Base-by-base conservation (phyloP, 192 early-diverging fungal species). In the Chytriomyces confervae region DNA sequence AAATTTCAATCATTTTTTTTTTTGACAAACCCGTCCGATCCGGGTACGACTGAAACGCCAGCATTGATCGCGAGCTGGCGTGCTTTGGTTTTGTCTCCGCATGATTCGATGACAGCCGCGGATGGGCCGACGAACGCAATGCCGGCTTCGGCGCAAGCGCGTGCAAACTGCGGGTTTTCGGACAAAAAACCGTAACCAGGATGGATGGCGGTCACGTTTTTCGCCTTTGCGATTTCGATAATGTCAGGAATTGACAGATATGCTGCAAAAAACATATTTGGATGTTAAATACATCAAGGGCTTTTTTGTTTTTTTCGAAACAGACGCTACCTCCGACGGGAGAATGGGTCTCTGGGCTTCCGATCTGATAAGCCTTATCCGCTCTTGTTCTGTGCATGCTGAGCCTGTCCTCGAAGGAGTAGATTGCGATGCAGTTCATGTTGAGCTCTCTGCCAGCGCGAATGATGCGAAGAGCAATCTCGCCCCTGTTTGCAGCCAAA, bases 1-100 rank as follows among this genome's bases (percentile, higher is more conserved):
- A 36, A 36, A 3, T 36, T 36, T 27, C 24, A 36, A 36, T 16
- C 53, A 57, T 46, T 36, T 46, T 46, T 13, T 29, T 67, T 46
- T 13, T 29, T 67, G 43, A 47, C 66, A 45, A 45, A n/a, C 10
- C 57, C 61, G 44, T 74, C 61, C 44, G 64, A 93, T 66, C 97
- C 97, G 48, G 96, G 97, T 20, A 98, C 95, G 13, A 98, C 93
- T 11, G 94, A 91, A n/a, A 97, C 95, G 36, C 89, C 89, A 51
- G 69, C 74, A 20, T 63, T 73, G 53, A 82, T 90, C 87, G 91
- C 97, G 27, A 99, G 87, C 10, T 80, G 75, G 64, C 95, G 85
- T 29, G 97, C 95, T 87, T 96, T 94, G 43, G 95, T 96, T 85
- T 99, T 99, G 88, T 98, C 96, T 47, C 97, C 97, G 69, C 95